phyloP scores from a whole-genome alignment of 805 yeast genomes.

The Yarrowia alimentaria region DNA sequence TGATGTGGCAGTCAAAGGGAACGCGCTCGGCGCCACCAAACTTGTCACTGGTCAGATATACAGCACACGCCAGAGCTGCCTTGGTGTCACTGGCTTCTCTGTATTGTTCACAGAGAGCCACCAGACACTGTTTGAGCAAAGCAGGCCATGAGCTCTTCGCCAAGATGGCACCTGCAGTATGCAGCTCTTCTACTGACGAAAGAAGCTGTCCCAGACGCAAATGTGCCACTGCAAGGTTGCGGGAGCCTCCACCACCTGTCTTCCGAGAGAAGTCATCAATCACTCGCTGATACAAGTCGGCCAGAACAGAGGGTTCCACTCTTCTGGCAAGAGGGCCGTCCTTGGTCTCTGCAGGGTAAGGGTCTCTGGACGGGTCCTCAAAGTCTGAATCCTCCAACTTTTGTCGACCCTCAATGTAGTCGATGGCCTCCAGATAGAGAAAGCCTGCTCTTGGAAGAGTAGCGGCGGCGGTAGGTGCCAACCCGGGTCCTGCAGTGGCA shows the following conservation, averaged over 20 bases:
- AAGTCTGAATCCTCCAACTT: neutral
- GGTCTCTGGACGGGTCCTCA: slow-evolving; percentile 13
- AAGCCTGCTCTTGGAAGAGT: slow-evolving; percentile 16
- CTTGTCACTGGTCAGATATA: slow-evolving; percentile 5
- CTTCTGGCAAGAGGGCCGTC: neutral
- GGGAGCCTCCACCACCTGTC: neutral
- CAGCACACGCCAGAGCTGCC: slow-evolving; percentile 19
- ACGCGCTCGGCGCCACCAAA: slow-evolving; percentile 6
- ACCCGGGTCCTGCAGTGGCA: slow-evolving; percentile 11
- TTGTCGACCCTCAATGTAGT: slow-evolving; percentile 5
- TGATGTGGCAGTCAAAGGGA: slow-evolving; percentile 9
- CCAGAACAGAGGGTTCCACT: neutral
- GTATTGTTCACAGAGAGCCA: slow-evolving; percentile 6
- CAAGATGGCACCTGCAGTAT: slow-evolving; percentile 17
- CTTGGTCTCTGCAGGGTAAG: slow-evolving; percentile 2
- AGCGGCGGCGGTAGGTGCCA: slow-evolving; percentile 7
- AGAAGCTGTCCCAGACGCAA: slow-evolving; percentile 11
- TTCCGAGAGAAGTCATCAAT: slow-evolving; percentile 13
- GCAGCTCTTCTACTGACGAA: slow-evolving; percentile 10
- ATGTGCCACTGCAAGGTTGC: slow-evolving; percentile 19
- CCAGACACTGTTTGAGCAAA: slow-evolving; percentile 15
- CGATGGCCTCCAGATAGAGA: slow-evolving; percentile 8
- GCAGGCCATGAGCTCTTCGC: slow-evolving; percentile 10
- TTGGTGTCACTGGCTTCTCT: slow-evolving; percentile 5
- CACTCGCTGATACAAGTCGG: slow-evolving; percentile 10